Percentiles rank a stretch among this genome's conserved stretches.
Evolutionary conservation across 352 stramenopile species (phyloP).

Genomic region (Globisporangium radiosum): DNA sequence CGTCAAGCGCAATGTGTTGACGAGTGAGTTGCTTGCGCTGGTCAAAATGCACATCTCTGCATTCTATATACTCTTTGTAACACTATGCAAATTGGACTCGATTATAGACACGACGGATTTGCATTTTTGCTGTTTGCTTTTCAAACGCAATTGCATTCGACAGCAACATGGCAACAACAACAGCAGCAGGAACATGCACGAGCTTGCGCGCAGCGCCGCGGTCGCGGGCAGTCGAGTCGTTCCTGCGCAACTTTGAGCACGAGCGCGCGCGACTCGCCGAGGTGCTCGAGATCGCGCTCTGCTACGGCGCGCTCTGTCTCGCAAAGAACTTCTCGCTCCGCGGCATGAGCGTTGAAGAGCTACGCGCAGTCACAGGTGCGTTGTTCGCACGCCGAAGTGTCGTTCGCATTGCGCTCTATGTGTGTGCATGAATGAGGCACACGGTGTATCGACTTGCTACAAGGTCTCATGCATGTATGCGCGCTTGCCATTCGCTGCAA

Average conservation of each 20-base stretch:
- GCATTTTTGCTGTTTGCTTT: background rate
- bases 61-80: too few relatives aligned
- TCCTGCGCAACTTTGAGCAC: constrained; percentile 57
- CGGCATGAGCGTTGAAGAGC: constrained; percentile 48
- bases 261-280: constrained; percentile 43
- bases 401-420: background rate
- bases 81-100: too few relatives aligned
- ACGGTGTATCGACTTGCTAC: too few relatives aligned
- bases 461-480: too few relatives aligned
- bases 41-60: too few relatives aligned
- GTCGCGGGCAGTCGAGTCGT: constrained; percentile 44
- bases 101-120: too few relatives aligned
- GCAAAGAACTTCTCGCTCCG: constrained; percentile 17
- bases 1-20: too few relatives aligned
- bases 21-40: too few relatives aligned
- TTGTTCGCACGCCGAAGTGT: background rate
- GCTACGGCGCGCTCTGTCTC: constrained; percentile 67
- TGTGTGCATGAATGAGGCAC: too few relatives aligned
- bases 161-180: background rate
- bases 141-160: background rate
- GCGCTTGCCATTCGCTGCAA: too few relatives aligned
- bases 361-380: constrained; percentile 49
- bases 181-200: too few relatives aligned
- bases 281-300: constrained; percentile 61
- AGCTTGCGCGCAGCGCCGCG: constrained; percentile 4